A percentile compares a stretch with the other conserved stretches of the same genome.
phyloP scores from a whole-genome alignment of 352 stramenopile genomes.

The Globisporangium emineosum region DNA sequence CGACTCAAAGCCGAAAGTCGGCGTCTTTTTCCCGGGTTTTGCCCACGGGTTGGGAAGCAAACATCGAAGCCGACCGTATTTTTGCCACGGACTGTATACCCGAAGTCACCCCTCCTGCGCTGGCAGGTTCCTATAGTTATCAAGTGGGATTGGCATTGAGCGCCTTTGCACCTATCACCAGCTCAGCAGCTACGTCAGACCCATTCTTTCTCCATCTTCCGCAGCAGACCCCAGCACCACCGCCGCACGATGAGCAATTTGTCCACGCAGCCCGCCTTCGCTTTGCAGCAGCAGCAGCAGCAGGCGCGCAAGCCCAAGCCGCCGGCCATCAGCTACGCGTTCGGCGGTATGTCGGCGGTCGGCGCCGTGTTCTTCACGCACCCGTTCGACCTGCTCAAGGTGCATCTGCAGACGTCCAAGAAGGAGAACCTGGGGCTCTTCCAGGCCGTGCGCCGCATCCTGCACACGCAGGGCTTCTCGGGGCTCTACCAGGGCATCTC shows the following conservation, averaged over 20 bases:
- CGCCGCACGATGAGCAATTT: neutral
- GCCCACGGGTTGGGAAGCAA: too few species aligned
- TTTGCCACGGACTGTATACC: too few species aligned
- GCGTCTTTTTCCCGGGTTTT: too few species aligned
- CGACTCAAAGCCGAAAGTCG: too few species aligned
- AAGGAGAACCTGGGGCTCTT: constrained; percentile 62
- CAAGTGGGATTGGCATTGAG: neutral
- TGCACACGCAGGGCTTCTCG: constrained; percentile 57
- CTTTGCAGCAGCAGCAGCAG: neutral
- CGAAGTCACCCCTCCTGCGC: too few species aligned
- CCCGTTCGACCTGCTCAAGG: constrained; percentile 81
- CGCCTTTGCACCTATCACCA: neutral
- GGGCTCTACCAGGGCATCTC: constrained; percentile 83
- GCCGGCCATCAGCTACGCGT: constrained; percentile 64
- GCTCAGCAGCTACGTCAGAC: neutral
- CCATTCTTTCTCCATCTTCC: neutral
- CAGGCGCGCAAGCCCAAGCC: constrained; percentile 19
- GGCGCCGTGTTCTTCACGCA: constrained; percentile 85
- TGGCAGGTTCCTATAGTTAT: neutral
- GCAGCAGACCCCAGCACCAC: neutral
- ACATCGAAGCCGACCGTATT: too few species aligned
- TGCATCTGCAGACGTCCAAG: constrained; percentile 78
- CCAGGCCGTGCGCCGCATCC: constrained; percentile 47
- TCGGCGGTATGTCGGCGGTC: constrained; percentile 76
- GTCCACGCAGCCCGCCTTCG: neutral